Evolutionary conservation across 129 eudicot genomes (phyloP), one percentile per base, ranked within the genome.

Genomic region (Centrapalus pauciflorus): DNA sequence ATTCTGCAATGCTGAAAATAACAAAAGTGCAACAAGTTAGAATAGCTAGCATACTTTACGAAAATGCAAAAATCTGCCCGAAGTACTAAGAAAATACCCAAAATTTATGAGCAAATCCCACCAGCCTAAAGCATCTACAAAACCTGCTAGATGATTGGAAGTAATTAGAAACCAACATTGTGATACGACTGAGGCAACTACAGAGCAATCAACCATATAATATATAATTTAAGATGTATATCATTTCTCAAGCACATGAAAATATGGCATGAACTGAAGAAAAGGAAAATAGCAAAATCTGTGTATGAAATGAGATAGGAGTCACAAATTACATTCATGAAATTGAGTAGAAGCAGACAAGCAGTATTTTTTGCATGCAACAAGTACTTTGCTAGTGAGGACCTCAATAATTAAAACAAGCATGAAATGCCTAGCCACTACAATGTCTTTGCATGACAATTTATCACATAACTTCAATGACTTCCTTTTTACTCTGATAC

Each of bases 101-200:
- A 73, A 92, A 78, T 92, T 92, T 76, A 92, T 92, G 81, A 88
- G 87, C 66, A 92, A 68, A 68, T 92, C 98, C 98, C 98, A 92
- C 98, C 98, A 92, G 64, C 96, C 91, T 72, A 92, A 78, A 45
- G 96, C 91, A 66, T 79, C 94, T 23, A 92, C 90, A 80, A 81
- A 86, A 75, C 96, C 96, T 92, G 87, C 67, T 64, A 67, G 26
- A 46, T 21, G 11, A 19, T 77, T 25, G 26, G 17, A 71, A 48
- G 43, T 23, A 4, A 37, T 40, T 67, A 67, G 16, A 40, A 69
- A 62, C 46, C 29, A 60, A 17, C 41, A 26, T 28, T 73, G 32
- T 49, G 46, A 41, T 16, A 21, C n/a, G n/a, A 30, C 13, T 29
- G 20, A 52, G 33, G 46, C 37, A 3, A 33, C 43, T 19, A n/a